Base-by-base conservation (phyloP, 257 asterid genomes). In the Solanum clarkiae region DNA sequence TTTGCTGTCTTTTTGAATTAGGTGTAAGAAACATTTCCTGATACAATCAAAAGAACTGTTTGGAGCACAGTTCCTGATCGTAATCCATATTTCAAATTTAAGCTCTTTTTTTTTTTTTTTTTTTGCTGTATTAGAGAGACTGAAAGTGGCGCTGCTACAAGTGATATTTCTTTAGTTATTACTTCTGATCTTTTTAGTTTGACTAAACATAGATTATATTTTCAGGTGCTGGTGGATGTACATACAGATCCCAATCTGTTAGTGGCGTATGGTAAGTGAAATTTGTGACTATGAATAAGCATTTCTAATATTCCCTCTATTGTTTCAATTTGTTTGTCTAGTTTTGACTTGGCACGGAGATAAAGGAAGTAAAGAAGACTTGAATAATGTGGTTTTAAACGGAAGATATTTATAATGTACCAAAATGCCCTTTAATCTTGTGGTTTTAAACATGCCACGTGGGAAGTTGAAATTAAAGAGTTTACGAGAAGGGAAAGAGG, bases 171-270 rank as follows among this genome's bases (percentile, higher is more conserved):
- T 18, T 53, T 53, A 26, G 36, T 53, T 79, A 79, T 51, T 79
- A 53, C 47, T 79, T 79, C 26, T 14, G 10, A 16, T 17, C 83
- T 17, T 26, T 79, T 77, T 53, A 26, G 26, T 79, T 74, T 5
- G 83, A 79, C 59, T 79, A 57, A 72, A 44, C 45, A 6, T 45
- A 68, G 1, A 53, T 18, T 18, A 24, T 51, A 84, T 85, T 84
- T 82, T 51, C 93, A 96, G 99, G 98, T 96, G 86, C 85, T 96
- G 89, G 98, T 93, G 44, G 94, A 96, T 84, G 87, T 92, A 85
- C 88, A 87, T 10, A 89, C 90, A 77, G 94, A 96, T 86, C 97
- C 98, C 84, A 93, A 95, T 89, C 93, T 96, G 53, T 90, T 96
- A 90, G 95, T 96, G 22, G 95, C 99, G 80, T 96, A 96, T 42